Base-by-base conservation (phyloP, 2,329 filamentous ascomycete genomes). In the Chrysosporium queenslandicum region DNA sequence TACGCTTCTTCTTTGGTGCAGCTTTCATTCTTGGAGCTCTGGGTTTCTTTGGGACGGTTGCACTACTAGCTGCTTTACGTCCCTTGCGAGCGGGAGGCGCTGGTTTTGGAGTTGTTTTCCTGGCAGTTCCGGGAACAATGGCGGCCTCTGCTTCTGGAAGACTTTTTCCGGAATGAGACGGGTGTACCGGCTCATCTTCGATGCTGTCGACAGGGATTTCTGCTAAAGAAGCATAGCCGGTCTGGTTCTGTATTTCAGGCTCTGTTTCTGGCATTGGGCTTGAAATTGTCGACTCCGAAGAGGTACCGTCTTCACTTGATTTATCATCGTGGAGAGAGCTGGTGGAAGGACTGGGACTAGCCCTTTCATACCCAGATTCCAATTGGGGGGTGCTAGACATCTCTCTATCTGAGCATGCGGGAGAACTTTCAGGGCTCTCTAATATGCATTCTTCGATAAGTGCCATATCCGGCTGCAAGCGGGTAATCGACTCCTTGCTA, bases 381-480 rank as follows among this genome's bases (percentile, higher is more conserved):
- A 36, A 16, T 25, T 32, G 25, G 39, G 50, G 46, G 23, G 45
- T 25, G 12, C 14, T 42, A 14, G 53, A 32, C 32, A 39, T 42
- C 36, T 42, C 34, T 6, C 40, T 20, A 36, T 49, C 47, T 11
- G 50, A 53, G 23, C 21, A 4, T 18, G 21, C 43, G 36, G 54
- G 25, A 14, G 52, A 56, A 18, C 40, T 46, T 23, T 42, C 39
- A 18, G 47, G 53, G 36, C 39, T 50, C 46, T 47, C 42, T 14
- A 25, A 41, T 14, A 42, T 9, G 29, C 49, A 29, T 34, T 41
- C 39, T 11, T 54, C 23, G 12, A 53, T 48, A 25, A 59, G 42
- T n/a, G 53, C 46, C 48, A 47, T 42, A 27, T 60, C 25, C 3
- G 59, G 58, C 37, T 54, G 37, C 27, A 59, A 25, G 12, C 56